Conservation (phyloP, 2,329 filamentous ascomycete genomes). For the Fusarium sororula region DNA sequence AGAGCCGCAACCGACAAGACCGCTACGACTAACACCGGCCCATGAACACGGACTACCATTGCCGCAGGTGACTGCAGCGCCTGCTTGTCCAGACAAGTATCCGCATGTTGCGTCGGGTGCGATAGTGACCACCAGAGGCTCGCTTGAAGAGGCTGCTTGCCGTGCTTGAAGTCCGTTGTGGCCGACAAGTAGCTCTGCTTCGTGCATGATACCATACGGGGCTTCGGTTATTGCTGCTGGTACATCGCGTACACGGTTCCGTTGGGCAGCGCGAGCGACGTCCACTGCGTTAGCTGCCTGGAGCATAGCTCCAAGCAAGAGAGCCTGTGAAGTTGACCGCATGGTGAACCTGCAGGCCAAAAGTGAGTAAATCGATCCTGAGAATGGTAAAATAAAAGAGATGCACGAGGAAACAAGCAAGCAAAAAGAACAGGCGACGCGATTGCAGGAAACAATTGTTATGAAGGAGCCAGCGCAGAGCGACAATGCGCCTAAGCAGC, state of each 20-base stretch:
- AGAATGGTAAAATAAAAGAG: background rate
- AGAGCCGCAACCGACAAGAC: background rate
- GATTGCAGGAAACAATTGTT: background rate
- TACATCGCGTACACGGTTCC: background rate
- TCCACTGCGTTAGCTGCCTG: background rate
- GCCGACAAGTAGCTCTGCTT: background rate
- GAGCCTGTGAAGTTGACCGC: background rate
- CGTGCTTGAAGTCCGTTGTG: background rate
- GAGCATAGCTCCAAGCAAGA: background rate
- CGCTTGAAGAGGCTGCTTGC: background rate
- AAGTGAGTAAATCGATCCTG: background rate
- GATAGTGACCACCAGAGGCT: background rate
- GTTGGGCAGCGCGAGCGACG: background rate
- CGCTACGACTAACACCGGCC: background rate
- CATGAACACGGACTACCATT: background rate
- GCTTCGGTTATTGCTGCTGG: background rate
- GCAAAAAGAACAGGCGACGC: background rate
- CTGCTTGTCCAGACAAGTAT: background rate
- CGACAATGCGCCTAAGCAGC: background rate
- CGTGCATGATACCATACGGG: background rate
- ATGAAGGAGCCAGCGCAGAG: background rate
- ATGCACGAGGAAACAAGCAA: background rate
- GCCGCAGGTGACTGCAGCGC: background rate
- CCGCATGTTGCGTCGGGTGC: background rate
- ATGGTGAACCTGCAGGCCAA: background rate